A percentile compares a stretch with the other conserved stretches of the same genome.
Evolutionary conservation across 2,329 filamentous ascomycete genomes (phyloP).

Genomic region (Calycina herbarum): DNA sequence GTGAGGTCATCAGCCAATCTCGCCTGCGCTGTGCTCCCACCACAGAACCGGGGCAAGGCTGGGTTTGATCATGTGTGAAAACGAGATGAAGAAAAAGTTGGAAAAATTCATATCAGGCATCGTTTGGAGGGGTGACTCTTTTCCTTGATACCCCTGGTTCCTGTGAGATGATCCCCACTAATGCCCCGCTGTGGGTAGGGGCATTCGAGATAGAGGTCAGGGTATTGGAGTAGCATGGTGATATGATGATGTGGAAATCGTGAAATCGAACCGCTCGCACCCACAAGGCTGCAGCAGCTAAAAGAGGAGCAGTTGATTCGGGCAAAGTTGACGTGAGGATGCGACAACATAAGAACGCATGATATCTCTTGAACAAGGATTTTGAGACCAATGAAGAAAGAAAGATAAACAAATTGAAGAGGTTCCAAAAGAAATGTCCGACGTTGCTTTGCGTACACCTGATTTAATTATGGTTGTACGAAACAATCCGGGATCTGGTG

Average conservation of each 20-base stretch:
- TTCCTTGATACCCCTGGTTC: background rate
- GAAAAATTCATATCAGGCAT: conserved; percentile 8
- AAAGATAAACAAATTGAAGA: background rate
- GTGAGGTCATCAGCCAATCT: conserved; percentile 13
- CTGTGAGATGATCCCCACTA: conserved; percentile 4
- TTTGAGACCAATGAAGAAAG: background rate
- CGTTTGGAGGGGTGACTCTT: background rate
- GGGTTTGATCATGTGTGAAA: conserved; percentile 7
- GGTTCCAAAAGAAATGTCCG: background rate
- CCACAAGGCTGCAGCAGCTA: background rate
- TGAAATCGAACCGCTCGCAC: background rate
- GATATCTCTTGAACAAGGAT: background rate
- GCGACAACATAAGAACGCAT: background rate
- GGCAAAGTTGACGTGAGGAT: conserved; percentile 2
- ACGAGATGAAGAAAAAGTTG: conserved; percentile 12
- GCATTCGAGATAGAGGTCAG: background rate
- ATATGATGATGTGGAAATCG: background rate
- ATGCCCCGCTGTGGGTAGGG: background rate
- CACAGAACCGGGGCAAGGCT: background rate
- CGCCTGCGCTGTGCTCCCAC: background rate
- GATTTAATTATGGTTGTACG: background rate
- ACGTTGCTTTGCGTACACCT: background rate
- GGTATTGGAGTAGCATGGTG: background rate
- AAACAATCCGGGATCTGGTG: background rate
- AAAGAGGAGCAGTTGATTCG: conserved; percentile 1